A percentile compares a stretch with the other conserved stretches of the same genome.
phyloP scores from a whole-genome alignment of 202 grass and related monocot species.

The Panicum virgatum region DNA sequence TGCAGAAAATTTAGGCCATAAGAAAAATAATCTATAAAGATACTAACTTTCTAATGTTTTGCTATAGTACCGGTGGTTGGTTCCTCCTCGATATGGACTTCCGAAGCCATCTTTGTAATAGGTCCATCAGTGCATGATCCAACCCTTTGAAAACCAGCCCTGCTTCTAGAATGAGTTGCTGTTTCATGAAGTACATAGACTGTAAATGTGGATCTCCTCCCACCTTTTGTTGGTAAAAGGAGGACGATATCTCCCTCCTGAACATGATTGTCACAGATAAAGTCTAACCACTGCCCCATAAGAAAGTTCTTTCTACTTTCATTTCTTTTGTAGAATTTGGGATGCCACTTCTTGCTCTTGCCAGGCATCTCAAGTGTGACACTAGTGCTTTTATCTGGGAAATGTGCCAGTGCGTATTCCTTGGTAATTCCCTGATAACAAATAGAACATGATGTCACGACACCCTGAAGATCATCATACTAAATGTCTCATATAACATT shows the following conservation, averaged over 20 bases:
- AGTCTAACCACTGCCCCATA: slow-evolving; percentile 45
- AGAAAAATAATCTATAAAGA: not conserved
- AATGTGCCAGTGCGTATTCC: slow-evolving; percentile 39
- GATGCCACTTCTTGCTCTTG: slow-evolving; percentile 43
- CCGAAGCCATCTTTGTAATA: not conserved
- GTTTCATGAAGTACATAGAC: slow-evolving; percentile 43
- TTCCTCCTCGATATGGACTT: slow-evolving; percentile 14
- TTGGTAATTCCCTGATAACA: slow-evolving; percentile 36
- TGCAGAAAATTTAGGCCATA: not conserved
- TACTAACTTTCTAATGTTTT: not conserved
- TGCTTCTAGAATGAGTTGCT: not conserved
- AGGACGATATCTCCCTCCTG: slow-evolving; percentile 47
- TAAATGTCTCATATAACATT: not conserved
- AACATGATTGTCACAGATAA: slow-evolving; percentile 55
- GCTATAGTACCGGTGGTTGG: not conserved
- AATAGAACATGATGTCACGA: slow-evolving; percentile 19
- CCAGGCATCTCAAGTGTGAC: slow-evolving; percentile 40
- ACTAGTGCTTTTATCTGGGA: slow-evolving; percentile 26
- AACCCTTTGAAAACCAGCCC: too few relatives aligned
- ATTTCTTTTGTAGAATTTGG: slow-evolving; percentile 22
- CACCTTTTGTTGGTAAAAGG: slow-evolving; percentile 44
- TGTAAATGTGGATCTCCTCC: slow-evolving; percentile 11
- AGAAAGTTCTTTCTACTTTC: not conserved
- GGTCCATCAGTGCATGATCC: not conserved
- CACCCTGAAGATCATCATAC: not conserved